A percentile compares a stretch with the other conserved stretches of the same genome.
Evolutionary conservation across 441 rosid genomes (phyloP).

Genomic region (Croton laevigatus): DNA sequence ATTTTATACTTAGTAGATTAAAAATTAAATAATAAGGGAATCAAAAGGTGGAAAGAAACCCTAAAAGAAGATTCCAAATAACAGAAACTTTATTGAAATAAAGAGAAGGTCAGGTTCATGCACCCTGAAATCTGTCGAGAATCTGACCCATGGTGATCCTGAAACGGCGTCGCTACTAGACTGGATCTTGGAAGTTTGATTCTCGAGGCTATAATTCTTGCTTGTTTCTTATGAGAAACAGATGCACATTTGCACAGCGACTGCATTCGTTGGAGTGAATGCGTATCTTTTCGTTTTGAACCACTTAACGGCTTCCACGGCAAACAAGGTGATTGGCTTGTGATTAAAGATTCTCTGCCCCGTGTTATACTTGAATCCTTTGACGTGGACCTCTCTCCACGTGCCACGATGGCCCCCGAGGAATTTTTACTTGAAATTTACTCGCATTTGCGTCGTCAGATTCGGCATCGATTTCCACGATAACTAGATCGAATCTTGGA

Average conservation of each 20-base stretch:
- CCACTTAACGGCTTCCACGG: background rate
- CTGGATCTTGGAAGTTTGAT: background rate
- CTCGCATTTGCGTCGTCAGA: background rate
- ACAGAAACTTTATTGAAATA: background rate
- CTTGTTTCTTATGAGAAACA: background rate
- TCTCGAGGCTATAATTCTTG: background rate
- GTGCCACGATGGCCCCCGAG: background rate
- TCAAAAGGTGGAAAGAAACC: background rate
- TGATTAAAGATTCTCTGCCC: background rate
- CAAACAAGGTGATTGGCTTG: background rate
- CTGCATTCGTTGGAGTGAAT: background rate
- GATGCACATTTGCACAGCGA: background rate
- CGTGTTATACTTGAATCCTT: background rate
- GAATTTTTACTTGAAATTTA: background rate
- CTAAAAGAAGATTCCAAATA: background rate
- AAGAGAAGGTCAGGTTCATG: background rate
- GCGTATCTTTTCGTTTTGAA: conserved; percentile 1
- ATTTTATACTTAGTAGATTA: background rate
- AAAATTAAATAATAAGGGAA: background rate
- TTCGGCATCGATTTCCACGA: background rate
- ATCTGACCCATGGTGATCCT: conserved; percentile 19
- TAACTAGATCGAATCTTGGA: conserved; percentile 2
- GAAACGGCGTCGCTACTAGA: background rate
- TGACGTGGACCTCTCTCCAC: background rate
- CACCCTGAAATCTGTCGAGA: conserved; percentile 22